A percentile compares a stretch with the other conserved stretches of the same genome.
phyloP scores from a whole-genome alignment of 2,329 filamentous ascomycete species.

The Cordyceps cateniannulata region DNA sequence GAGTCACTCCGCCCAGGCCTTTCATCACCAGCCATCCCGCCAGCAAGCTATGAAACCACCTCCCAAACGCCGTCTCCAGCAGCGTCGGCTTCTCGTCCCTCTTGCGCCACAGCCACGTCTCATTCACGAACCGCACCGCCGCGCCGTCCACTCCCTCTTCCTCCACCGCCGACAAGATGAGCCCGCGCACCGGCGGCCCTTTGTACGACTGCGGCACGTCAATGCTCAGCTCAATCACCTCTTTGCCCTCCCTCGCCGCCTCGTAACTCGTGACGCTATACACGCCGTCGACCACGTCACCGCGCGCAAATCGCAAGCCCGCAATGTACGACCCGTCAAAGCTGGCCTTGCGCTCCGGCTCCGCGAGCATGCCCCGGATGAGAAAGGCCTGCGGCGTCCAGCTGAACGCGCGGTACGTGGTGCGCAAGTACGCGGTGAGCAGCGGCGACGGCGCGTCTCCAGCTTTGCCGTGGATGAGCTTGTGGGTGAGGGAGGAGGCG shows the following conservation, averaged over 20 bases:
- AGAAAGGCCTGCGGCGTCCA: slow-evolving; percentile 27
- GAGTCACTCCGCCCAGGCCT: slow-evolving; percentile 15
- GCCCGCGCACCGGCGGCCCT: slow-evolving; percentile 13
- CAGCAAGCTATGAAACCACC: slow-evolving; percentile 25
- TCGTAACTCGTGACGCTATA: slow-evolving; percentile 16
- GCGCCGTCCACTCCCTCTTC: slow-evolving; percentile 12
- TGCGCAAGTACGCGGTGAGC: slow-evolving; percentile 22
- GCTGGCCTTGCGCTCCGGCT: slow-evolving; percentile 16
- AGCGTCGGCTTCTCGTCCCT: slow-evolving; percentile 22
- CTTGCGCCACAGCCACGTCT: slow-evolving; percentile 34
- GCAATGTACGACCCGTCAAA: slow-evolving; percentile 22
- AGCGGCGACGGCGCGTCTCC: slow-evolving; percentile 15
- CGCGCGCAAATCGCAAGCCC: slow-evolving; percentile 18
- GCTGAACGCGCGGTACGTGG: slow-evolving; percentile 25
- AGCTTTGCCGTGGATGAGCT: not conserved
- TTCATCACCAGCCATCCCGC: slow-evolving; percentile 24
- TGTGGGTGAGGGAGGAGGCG: slow-evolving; percentile 5
- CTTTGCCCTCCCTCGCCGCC: slow-evolving; percentile 17
- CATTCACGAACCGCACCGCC: slow-evolving; percentile 26
- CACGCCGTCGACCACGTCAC: slow-evolving; percentile 26
- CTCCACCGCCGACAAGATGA: slow-evolving; percentile 13
- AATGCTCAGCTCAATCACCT: slow-evolving; percentile 24
- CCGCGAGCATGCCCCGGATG: slow-evolving; percentile 20
- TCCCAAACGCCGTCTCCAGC: slow-evolving; percentile 23
- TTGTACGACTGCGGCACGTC: slow-evolving; percentile 19